Percentiles rank a stretch among this genome's conserved stretches.
Evolutionary conservation across 2,329 filamentous ascomycete species (phyloP).

Genomic region (Xylaria hypoxylon): DNA sequence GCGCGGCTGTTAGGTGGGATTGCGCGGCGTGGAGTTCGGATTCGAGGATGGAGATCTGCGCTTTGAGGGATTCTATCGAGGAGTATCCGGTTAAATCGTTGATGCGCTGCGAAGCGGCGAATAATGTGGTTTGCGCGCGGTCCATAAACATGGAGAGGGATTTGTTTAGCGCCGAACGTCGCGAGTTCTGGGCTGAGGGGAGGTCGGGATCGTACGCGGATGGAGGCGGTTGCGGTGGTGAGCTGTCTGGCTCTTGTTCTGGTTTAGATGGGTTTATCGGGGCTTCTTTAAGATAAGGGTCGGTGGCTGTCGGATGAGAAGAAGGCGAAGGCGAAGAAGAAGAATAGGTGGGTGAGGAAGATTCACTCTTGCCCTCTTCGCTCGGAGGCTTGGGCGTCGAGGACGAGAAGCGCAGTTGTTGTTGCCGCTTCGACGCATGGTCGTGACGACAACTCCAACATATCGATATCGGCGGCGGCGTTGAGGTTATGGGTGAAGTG

Average conservation of each 20-base stretch:
- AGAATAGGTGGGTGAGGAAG: conserved; percentile 7
- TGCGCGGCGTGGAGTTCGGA: conserved; percentile 69
- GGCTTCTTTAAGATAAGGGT: neutral
- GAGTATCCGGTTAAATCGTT: conserved; percentile 96
- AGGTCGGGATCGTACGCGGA: conserved; percentile 50
- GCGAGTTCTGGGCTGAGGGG: conserved; percentile 60
- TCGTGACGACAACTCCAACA: conserved; percentile 48
- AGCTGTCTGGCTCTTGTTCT: conserved; percentile 23
- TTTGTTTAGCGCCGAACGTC: conserved; percentile 57
- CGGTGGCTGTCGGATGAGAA: conserved; percentile 12
- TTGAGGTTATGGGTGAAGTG: conserved; percentile 21
- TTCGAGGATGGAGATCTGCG: conserved; percentile 78
- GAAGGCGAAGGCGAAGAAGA: conserved; percentile 19
- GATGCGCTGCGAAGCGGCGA: conserved; percentile 86
- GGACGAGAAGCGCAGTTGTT: conserved; percentile 46
- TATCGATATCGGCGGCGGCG: conserved; percentile 38
- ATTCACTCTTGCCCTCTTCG: conserved; percentile 22
- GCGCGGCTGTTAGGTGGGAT: conserved; percentile 74
- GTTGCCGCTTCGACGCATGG: conserved; percentile 38
- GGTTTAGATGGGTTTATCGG: conserved; percentile 21
- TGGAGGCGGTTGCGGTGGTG: conserved; percentile 28
- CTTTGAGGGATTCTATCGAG: conserved; percentile 86
- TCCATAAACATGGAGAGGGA: conserved; percentile 83
- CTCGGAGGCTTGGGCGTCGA: conserved; percentile 48
- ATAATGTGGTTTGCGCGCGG: conserved; percentile 84